Base-by-base conservation (phyloP, 2,329 filamentous ascomycete species). In the Dryadomyces quercus-mongolicae region DNA sequence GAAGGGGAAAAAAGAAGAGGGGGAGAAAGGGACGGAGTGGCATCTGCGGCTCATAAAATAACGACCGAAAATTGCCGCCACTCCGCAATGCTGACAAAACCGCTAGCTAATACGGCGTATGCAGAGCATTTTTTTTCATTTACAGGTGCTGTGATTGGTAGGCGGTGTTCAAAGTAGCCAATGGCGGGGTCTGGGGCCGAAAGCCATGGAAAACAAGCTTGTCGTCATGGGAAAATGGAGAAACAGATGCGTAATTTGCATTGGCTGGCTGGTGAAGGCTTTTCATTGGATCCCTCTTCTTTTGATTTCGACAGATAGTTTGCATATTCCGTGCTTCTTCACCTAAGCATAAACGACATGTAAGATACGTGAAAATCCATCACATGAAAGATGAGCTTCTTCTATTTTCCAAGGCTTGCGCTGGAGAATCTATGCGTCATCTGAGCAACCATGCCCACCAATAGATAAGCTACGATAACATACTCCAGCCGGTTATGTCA, bases 11-110 rank as follows among this genome's bases (percentile, higher is more conserved):
- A 43, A 47, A 49, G 21, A 43, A 21, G 18, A 42, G 15, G 10
- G n/a, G 34, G 18, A 42, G 31, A 18, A 51, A 16, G 44, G 31
- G 12, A 36, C 10, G 34, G 49, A 43, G 36, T 20, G 8, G 18
- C 34, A 21, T 38, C 45, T 51, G 49, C 36, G 49, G 36, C 46
- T 51, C 8, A n/a, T 38, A 15, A 18, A 15, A 13, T 16, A 22
- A 52, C 16, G 31, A 18, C 36, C 51, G 42, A 52, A 42, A 47
- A 52, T 46, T 49, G 38, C 46, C 45, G 52, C 22, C 45, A 20
- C 2, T 6, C 16, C 12, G 47, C n/a, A 31, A 31, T 36, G 52
- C 22, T 45, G 22, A 44, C 40, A 50, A 45, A 51, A 49, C 48
- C 20, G 12, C 36, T 3, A 31, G 49, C 22, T 20, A 31, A 2